Evolutionary conservation across 352 stramenopile genomes (phyloP), one percentile per base, ranked within the genome.

Genomic region (Globisporangium splendens): DNA sequence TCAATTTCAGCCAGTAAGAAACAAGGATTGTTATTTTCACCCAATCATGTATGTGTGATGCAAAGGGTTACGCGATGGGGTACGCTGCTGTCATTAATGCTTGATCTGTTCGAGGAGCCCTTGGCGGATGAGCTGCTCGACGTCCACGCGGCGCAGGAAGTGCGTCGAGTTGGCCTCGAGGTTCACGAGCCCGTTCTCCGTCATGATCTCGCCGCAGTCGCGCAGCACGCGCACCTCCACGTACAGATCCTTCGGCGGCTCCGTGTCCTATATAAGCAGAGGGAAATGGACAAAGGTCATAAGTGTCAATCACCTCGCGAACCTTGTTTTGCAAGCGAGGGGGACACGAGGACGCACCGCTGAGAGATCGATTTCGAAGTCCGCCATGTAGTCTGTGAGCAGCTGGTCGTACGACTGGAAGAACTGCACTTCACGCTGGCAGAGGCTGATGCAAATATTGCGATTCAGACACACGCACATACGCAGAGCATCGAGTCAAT

Each of bases 381-480:
- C 75, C 35, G 83, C 62, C 86, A 96, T 96, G 72, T 96, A 97
- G 48, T 94, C 76, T 35, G 85, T 96, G 18, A 97, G 76, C 22
- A 96, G 67, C 68, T 95, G 80, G 69, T 97, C 90, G 70, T 97
- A 97, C 46, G 74, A 70, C 66, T 96, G 86, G 67, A 96, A 96
- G 62, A 96, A 95, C 61, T 96, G 84, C 53, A 92, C 72, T 61
- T 97, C 90, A 24, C 71, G 73, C 47, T 84, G 75, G 55, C 82
- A 91, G 46, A 97, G 69, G 46, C 86, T 96, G 63, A 8, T 48
- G 42, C 41, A 54, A 15, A 28, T n/a, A 49, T 5, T 22, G 2
- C 17, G 14, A 13, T 21, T 43, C 21, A 42, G 8, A 8, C 11
- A 8, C 14, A 20, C 10, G 28, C 28, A 20, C 17, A 42, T n/a